Evolutionary conservation across 805 yeast species (phyloP).

Genomic region (Candida loeiensis): DNA sequence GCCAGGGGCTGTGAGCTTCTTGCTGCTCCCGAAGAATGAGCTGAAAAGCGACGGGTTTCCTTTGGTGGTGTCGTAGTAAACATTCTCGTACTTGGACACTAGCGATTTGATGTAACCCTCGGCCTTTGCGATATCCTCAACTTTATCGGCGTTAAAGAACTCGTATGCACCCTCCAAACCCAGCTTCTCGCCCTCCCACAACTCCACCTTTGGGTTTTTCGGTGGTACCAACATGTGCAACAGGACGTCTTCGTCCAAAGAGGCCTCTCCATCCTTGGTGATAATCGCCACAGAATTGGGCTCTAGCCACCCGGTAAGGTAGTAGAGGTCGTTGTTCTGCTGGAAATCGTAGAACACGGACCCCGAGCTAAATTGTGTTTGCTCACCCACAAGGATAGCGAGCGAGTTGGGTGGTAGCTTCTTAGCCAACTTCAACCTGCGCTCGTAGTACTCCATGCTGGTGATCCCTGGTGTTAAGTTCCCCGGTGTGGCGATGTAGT

Average conservation of each 20-base stretch:
- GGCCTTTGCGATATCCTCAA: constrained; percentile 48
- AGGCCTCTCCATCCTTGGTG: constrained; percentile 54
- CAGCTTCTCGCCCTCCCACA: constrained; percentile 94
- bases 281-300: constrained; percentile 72
- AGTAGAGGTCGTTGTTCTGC: constrained; percentile 84
- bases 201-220: constrained; percentile 69
- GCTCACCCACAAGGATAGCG: constrained; percentile 71
- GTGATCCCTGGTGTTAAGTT: constrained; percentile 85
- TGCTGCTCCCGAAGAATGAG: constrained; percentile 5
- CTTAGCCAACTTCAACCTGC: constrained; percentile 60
- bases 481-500: constrained; percentile 64
- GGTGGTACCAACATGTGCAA: constrained; percentile 86
- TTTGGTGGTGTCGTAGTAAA: constrained; percentile 50
- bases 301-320: constrained; percentile 89
- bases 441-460: constrained; percentile 73
- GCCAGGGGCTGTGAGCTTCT: constrained; percentile 1
- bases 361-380: constrained; percentile 78
- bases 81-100: constrained; percentile 44
- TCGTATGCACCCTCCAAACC: constrained; percentile 82
- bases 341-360: constrained; percentile 90
- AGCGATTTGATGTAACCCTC: constrained; percentile 44
- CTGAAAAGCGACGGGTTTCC: constrained; percentile 15
- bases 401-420: constrained; percentile 59
- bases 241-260: constrained; percentile 45
- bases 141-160: constrained; percentile 82